Base-by-base conservation (phyloP, 139 green algal genomes). In the Eudorina sp. region DNA sequence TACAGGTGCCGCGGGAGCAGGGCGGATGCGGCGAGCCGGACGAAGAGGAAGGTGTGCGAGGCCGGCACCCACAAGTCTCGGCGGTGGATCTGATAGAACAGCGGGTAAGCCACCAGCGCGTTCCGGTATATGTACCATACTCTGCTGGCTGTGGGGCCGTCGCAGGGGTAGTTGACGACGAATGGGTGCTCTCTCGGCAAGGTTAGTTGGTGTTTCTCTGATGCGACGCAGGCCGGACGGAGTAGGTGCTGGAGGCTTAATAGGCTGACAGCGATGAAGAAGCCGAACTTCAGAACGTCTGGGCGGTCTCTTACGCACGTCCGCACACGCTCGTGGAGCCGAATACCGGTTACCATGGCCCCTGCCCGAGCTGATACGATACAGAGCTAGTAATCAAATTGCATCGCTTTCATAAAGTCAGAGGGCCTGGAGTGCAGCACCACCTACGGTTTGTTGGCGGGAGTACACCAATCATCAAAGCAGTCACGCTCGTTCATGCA, bases 191-290 rank as follows among this genome's bases (percentile, higher is more conserved):
- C 64, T 13, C 3, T 27, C n/a, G 64, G 64, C 34, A 73, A 38
- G 18, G 64, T 66, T 25, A 66, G 8, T 25, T 66, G n/a, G n/a
- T n/a, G 23, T 11, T 23, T 11, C 23, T 23, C 23, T 25, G 55
- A 66, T 34, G 27, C 3, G 27, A 34, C 55, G 8, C 55, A 66
- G 3, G 29, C 55, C 7, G 55, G 55, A 23, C 64, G 64, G 27
- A 73, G 25, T 73, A 73, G 64, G 18, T 73, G 64, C 3, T 73
- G 64, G 21, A 73, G 29, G 64, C 64, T 73, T 43, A 73, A 73
- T 23, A 73, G 64, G 64, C 64, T 73, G 34, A 73, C 29, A 6
- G 64, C 9, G 34, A 73, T 43, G 6, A 73, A 73, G 38, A 73
- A 73, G 64, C 13, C 27, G 64, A 73, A 73, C 16, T 73, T 73